Base-by-base conservation (phyloP, 2,329 filamentous ascomycete genomes). In the Fusarium sarcochroum region DNA sequence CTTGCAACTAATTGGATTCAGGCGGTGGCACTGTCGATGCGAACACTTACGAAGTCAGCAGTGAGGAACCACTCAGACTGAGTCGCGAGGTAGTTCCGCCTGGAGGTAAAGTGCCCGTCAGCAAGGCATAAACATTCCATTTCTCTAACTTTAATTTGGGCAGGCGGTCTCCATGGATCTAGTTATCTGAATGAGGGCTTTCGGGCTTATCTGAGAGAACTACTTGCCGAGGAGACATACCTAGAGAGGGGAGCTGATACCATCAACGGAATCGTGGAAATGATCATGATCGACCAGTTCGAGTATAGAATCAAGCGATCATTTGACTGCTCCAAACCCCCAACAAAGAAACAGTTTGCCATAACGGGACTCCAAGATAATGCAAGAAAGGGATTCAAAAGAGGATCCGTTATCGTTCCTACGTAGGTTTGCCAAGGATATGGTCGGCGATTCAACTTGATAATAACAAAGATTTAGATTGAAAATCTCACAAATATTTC, bases 51-150 rank as follows among this genome's bases (percentile, higher is more conserved):
- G 2, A 42, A 17, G 41, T 54, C 9, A 32, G 18, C 1, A 44
- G 8, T 0, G 56, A 63, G 11, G 9, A 3, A 0, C 59, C 59
- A 1, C 5, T 60, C 3, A 54, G 56, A 1, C 27, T 63, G 0
- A 30, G 37, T 1, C 11, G 11, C 0, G 59, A 61, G n/a, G 27
- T 54, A 14, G 42, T 48, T 5, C 11, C 21, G 2, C 55, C 57
- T 13, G 47, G 41, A 7, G 50, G 50, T 53, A 53, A 32, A 6
- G 0, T 14, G 0, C 0, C 3, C 27, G 1, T 13, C 8, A 15
- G 0, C 0, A 4, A 20, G 9, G 1, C 1, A 35, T 7, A 2
- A 30, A 2, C 0, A 14, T 10, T 2, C 1, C 50, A 53, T 1
- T 1, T 14, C 32, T 5, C 1, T 17, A 35, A 35, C 15, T 7